Base-by-base conservation (phyloP, 2,329 filamentous ascomycete species). In the Cercospora janseana region DNA sequence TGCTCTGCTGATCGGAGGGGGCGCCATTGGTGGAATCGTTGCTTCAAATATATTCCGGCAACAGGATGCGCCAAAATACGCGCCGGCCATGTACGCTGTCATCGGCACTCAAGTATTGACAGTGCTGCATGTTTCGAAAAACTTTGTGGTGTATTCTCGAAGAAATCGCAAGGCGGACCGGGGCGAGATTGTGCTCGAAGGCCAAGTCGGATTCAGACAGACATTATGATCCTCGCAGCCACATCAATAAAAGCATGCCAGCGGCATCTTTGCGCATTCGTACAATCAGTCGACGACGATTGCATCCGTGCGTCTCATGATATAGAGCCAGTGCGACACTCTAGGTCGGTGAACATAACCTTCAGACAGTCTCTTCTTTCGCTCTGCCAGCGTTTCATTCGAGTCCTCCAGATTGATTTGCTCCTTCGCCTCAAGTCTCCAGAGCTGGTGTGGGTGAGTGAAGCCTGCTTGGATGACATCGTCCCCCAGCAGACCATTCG, bases 1-100 rank as follows among this genome's bases (percentile, higher is more conserved):
- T 54, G 86, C 87, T 2, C 83, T 82, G 0, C 77, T 91, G 2
- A 84, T 92, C 2, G 85, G 83, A 0, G 81, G 87, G 51, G 87
- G 87, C 12, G 87, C 85, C 2, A 73, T 92, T 16, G 87, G 88
- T 16, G 87, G 88, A 27, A 92, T 92, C 56, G 80, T 81, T 1
- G 87, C 87, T 20, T 81, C 80, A 58, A 73, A 88, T 49, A 83
- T 92, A 8, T 93, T 92, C 70, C 77, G 83, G 59, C 63, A 65
- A 6, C 67, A 73, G 46, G 70, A 74, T 46, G 58, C 63, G 2
- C 70, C 54, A 3, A 9, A 41, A 4, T 57, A 55, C 12, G 21
- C 26, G 4, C 54, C 56, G n/a, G 54, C 58, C 3, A 54, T 60
- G 50, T 50, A 51, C 4, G 51, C 55, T 4, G 56, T 55, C 3